These are phyloP conservation scores for Aspergillus fumigatus DNA, from an alignment of 2,329 filamentous ascomycete species.

Conservation along the genomic window DNA sequence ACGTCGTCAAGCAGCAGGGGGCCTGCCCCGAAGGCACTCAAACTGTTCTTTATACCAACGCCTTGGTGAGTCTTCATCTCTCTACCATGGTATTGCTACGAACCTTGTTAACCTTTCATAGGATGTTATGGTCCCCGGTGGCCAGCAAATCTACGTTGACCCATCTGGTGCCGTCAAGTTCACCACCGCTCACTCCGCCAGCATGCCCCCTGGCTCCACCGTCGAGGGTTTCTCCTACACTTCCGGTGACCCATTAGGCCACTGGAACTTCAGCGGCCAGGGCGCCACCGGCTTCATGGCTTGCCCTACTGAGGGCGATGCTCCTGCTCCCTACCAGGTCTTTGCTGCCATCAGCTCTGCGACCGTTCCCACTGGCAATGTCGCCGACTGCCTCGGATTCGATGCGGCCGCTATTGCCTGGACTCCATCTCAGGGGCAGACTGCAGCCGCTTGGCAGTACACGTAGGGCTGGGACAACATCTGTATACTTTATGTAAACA, in stretches of 20 bases:
- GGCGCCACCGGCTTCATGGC: slow-evolving; percentile 39
- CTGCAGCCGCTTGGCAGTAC: slow-evolving; percentile 36
- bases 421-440: slow-evolving; percentile 13
- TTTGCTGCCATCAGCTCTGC: slow-evolving; percentile 36
- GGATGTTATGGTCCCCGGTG: slow-evolving; percentile 55
- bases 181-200: slow-evolving; percentile 52
- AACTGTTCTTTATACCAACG: slow-evolving; percentile 42
- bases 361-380: slow-evolving; percentile 34
- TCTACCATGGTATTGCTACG: slow-evolving; percentile 20
- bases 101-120: slow-evolving; percentile 16
- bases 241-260: slow-evolving; percentile 19
- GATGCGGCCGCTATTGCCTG: slow-evolving; percentile 25
- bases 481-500: not conserved
- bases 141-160: slow-evolving; percentile 56
- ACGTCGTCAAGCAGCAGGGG: slow-evolving; percentile 23
- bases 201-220: slow-evolving; percentile 48
- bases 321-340: slow-evolving; percentile 32
- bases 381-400: slow-evolving; percentile 36
- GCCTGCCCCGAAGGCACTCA: slow-evolving; percentile 42
- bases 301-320: slow-evolving; percentile 28
- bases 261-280: slow-evolving; percentile 27
- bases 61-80: slow-evolving; percentile 23
- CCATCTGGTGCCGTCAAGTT: slow-evolving; percentile 52
- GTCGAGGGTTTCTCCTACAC: slow-evolving; percentile 46
- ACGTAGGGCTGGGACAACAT: slow-evolving; percentile 18